Evolutionary conservation across 2,329 filamentous ascomycete species (phyloP), one percentile per base, ranked within the genome.

Genomic region (Calonectria pseudoreteaudii): DNA sequence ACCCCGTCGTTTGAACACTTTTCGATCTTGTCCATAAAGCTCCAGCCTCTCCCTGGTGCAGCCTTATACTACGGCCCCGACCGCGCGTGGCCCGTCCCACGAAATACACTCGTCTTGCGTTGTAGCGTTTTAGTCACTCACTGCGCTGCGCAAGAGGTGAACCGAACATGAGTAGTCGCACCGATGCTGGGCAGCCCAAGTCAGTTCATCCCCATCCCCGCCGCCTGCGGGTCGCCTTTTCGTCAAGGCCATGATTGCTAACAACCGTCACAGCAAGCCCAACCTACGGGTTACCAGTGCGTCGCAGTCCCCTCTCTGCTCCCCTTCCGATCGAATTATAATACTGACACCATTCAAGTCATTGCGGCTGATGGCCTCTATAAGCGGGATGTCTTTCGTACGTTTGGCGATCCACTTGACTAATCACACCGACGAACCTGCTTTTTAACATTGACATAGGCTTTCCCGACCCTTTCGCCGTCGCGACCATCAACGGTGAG

Each of bases 371-470:
- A 99, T 90, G 97, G 97, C 74, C 90, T 99, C 78, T 98, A 98
- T 90, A 99, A 98, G 90, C 93, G 97, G 87, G 97, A 99, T 94
- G 96, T 99, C 75, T 98, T 99, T 87, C 92, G 97, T 98, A 93
- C 81, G 95, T 92, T 62, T 36, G 14, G 41, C 56, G 13, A 36
- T 9, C 66, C 26, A 23, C 36, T 18, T 41, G n/a, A 36, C 65
- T 41, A 28, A n/a, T 26, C 67, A 23, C 34, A 49, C 34, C 53
- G 58, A 52, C n/a, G 14, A 56, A 26, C 38, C 52, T 20, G 62
- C 77, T 70, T 73, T 83, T 83, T 86, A 77, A 87, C 79, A 72
- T 38, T 60, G 56, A 23, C 72, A 56, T 41, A 98, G 97, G 96
- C 83, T 98, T 98, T 80, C 97, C 97, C 73, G 97, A 99, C 86